These are phyloP conservation scores for Phyllostachys edulis DNA, from an alignment of 176 grass and related monocot genomes.

Conservation along the genomic window DNA sequence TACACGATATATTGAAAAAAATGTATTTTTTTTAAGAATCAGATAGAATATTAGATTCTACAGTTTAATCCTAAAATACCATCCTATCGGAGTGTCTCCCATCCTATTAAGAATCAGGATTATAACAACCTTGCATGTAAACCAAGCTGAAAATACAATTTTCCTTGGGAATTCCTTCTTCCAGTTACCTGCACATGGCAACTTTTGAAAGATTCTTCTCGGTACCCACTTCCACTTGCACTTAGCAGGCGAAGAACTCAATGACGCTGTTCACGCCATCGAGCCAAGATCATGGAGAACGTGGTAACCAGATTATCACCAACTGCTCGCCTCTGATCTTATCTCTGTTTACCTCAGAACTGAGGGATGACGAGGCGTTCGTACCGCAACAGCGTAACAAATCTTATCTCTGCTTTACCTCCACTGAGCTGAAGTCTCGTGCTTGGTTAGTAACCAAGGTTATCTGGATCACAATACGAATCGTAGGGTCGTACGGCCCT, in stretches of 20 bases:
- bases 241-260: neutral
- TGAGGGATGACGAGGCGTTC: slow-evolving; percentile 15
- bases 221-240: slow-evolving; percentile 16
- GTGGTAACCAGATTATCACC: neutral
- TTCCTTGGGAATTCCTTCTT: neutral
- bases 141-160: neutral
- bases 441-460: too few species aligned
- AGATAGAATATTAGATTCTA: too few species aligned
- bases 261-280: neutral
- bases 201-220: slow-evolving; percentile 2
- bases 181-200: neutral
- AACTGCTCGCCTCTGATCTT: slow-evolving; percentile 5
- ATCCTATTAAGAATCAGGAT: too few species aligned
- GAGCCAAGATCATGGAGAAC: slow-evolving; percentile 9
- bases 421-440: neutral
- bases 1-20: too few species aligned
- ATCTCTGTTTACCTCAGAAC: neutral
- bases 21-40: too few species aligned
- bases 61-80: too few species aligned
- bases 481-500: too few species aligned
- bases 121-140: neutral
- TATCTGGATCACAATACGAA: too few species aligned
- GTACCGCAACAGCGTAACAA: neutral
- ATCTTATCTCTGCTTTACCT: slow-evolving; percentile 7
- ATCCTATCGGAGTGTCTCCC: too few species aligned